Evolutionary conservation across 2,329 filamentous ascomycete species (phyloP).

Genomic region (Fusarium sp.): DNA sequence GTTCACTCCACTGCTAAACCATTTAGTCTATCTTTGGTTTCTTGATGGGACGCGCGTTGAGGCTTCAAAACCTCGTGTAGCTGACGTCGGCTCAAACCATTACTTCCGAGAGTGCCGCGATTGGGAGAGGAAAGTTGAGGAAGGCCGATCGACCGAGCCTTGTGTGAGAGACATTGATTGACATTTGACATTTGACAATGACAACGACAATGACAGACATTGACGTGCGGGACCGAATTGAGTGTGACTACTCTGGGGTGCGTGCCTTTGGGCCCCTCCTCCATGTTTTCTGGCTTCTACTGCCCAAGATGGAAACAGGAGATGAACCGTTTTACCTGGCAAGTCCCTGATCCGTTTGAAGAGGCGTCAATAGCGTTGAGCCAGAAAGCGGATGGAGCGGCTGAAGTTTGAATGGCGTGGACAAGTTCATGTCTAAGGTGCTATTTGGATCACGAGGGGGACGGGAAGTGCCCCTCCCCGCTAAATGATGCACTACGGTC

Average conservation of each 20-base stretch:
- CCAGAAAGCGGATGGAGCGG: conserved; percentile 19
- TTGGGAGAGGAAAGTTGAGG: conserved; percentile 15
- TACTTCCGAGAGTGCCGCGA: conserved; percentile 29
- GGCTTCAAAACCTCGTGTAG: conserved; percentile 17
- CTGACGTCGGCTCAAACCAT: conserved; percentile 26
- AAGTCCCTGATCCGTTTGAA: conserved; percentile 1
- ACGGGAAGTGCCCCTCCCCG: conserved; percentile 9
- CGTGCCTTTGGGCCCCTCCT: background rate
- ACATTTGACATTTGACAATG: conserved; percentile 1
- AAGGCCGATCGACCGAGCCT: conserved; percentile 15
- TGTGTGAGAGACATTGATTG: background rate
- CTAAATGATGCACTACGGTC: background rate
- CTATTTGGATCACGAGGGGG: conserved; percentile 26
- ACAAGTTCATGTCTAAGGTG: background rate
- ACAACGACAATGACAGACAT: background rate
- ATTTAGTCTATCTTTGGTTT: background rate
- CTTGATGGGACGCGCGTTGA: conserved; percentile 19
- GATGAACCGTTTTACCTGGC: background rate
- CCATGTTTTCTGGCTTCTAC: background rate
- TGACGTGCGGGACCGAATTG: conserved; percentile 7
- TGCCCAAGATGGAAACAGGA: background rate
- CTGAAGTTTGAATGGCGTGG: conserved; percentile 5
- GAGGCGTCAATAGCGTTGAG: conserved; percentile 23
- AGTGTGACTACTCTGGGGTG: background rate
- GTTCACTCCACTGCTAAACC: background rate